Evolutionary conservation across 305 asterid species (phyloP).

Genomic region (Ilex paraguariensis): DNA sequence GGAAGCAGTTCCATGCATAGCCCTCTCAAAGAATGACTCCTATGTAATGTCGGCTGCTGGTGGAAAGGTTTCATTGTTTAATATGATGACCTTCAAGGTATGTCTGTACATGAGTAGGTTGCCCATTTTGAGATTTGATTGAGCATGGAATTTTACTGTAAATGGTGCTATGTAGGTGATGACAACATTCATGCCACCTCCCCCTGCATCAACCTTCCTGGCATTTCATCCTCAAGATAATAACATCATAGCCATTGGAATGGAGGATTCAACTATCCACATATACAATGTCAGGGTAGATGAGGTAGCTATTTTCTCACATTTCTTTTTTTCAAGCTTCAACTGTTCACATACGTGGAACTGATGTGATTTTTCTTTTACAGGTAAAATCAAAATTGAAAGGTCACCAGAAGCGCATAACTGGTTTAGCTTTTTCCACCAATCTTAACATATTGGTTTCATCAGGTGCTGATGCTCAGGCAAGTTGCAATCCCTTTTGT

Average conservation of each 20-base stretch:
- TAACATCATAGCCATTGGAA: constrained; percentile 76
- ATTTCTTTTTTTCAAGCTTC: background rate
- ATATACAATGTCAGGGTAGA: constrained; percentile 71
- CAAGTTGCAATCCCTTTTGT: constrained; percentile 17
- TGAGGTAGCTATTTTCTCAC: constrained; percentile 36
- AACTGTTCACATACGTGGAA: background rate
- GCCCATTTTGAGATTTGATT: background rate
- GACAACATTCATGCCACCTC: constrained; percentile 93
- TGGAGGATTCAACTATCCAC: constrained; percentile 85
- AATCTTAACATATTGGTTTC: constrained; percentile 71
- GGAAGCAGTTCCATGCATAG: constrained; percentile 82
- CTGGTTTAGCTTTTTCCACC: constrained; percentile 77
- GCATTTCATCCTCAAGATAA: constrained; percentile 88
- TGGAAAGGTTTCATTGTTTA: constrained; percentile 77
- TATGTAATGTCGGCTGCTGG: constrained; percentile 90
- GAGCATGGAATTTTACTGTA: background rate
- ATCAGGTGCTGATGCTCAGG: constrained; percentile 88
- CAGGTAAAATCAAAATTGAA: constrained; percentile 75
- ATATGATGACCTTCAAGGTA: constrained; percentile 89
- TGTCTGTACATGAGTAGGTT: background rate
- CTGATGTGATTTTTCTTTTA: constrained; percentile 6
- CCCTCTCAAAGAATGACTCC: constrained; percentile 82
- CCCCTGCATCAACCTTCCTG: constrained; percentile 74
- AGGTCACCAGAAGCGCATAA: constrained; percentile 85
- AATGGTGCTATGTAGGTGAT: constrained; percentile 38